A percentile compares a stretch with the other conserved stretches of the same genome.
Evolutionary conservation across 805 yeast species (phyloP).

Genomic region (Candida ipomoeae): DNA sequence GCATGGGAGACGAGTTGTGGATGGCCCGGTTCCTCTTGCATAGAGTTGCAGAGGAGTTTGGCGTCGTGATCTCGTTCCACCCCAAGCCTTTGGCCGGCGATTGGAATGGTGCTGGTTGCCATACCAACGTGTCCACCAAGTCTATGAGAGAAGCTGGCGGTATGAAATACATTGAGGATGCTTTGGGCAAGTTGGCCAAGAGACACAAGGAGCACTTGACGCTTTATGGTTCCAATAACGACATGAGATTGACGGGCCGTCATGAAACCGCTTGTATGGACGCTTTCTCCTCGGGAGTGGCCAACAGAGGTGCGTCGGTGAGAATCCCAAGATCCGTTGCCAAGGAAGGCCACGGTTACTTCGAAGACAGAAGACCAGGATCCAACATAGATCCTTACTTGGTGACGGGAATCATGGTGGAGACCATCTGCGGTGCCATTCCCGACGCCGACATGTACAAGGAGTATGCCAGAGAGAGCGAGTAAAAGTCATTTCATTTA

Average conservation of each 20-base stretch:
- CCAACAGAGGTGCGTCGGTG: conserved; percentile 98
- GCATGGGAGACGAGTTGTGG: conserved; percentile 98
- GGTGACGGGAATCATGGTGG: conserved; percentile 97
- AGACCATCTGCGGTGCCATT: conserved; percentile 91
- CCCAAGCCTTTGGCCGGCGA: conserved; percentile 99
- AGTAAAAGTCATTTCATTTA: conserved; percentile 9
- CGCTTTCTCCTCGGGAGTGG: conserved; percentile 92
- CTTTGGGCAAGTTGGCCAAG: conserved; percentile 87
- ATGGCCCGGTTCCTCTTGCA: conserved; percentile 87
- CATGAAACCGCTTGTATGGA: conserved; percentile 97
- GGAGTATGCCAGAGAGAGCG: conserved; percentile 75
- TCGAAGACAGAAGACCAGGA: conserved; percentile 99
- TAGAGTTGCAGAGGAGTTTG: conserved; percentile 98
- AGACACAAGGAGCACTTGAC: conserved; percentile 96
- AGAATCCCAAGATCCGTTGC: conserved; percentile 99
- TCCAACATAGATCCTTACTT: conserved; percentile 98
- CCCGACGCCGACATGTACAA: conserved; percentile 93
- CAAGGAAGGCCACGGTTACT: conserved; percentile 96
- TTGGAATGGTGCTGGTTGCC: conserved; percentile 99
- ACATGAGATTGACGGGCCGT: conserved; percentile 92
- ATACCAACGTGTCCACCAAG: conserved; percentile 94
- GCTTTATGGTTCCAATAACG: conserved; percentile 94
- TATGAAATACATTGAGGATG: conserved; percentile 88
- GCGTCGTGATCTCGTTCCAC: conserved; percentile 97
- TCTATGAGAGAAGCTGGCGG: conserved; percentile 94